A percentile compares a stretch with the other conserved stretches of the same genome.
Evolutionary conservation across 306 rosid species (phyloP).

Genomic region (Glycine soja): DNA sequence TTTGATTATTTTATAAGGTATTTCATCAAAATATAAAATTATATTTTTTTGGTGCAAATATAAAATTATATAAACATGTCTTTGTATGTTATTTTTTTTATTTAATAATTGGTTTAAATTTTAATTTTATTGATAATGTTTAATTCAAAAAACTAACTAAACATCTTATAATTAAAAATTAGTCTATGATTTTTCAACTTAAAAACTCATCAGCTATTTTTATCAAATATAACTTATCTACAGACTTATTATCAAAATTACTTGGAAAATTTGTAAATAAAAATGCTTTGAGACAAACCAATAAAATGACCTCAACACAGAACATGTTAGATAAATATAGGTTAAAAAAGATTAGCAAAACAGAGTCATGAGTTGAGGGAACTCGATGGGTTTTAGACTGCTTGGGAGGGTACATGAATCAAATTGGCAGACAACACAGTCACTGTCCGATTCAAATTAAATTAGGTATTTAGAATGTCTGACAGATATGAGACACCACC

Average conservation of each 20-base stretch:
- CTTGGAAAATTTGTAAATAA: neutral
- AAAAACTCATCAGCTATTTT: too few relatives aligned
- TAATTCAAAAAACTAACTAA: too few relatives aligned
- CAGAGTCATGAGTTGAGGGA: constrained; percentile 13
- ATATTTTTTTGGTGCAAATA: too few relatives aligned
- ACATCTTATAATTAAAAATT: too few relatives aligned
- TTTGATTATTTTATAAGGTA: too few relatives aligned
- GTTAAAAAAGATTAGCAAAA: neutral
- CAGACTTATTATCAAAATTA: neutral
- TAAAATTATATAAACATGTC: too few relatives aligned
- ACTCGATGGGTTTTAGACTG: constrained; percentile 19
- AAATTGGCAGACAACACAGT: constrained; percentile 27
- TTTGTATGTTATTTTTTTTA: too few relatives aligned
- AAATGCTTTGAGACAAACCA: neutral
- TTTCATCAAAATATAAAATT: too few relatives aligned
- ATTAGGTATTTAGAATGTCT: constrained; percentile 20
- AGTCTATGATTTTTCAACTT: too few relatives aligned
- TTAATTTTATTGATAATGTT: too few relatives aligned
- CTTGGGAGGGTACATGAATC: constrained; percentile 24
- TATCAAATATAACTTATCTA: too few relatives aligned
- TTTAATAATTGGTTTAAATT: too few relatives aligned
- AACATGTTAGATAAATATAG: neutral
- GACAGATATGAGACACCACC: constrained; percentile 36
- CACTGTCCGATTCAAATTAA: constrained; percentile 7
- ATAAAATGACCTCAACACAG: neutral